Percentiles rank a stretch among this genome's conserved stretches.
These are phyloP conservation scores for Fusarium tanahbumbuense DNA, from an alignment of 2,329 filamentous ascomycete genomes.

Conservation along the genomic window DNA sequence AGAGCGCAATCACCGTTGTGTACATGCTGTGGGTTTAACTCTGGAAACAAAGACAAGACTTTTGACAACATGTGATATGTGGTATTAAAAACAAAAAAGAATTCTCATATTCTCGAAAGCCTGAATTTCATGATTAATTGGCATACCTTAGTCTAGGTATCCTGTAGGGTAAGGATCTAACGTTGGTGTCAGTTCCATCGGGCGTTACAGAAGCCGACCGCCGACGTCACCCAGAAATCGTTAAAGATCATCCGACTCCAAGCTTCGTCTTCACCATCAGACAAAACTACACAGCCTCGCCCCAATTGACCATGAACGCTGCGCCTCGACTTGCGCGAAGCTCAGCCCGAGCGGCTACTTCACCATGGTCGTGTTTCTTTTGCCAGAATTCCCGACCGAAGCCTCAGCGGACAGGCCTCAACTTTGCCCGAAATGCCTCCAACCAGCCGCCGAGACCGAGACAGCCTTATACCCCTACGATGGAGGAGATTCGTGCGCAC, in stretches of 20 bases:
- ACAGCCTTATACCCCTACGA: constrained; percentile 53
- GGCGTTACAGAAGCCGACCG: constrained; percentile 37
- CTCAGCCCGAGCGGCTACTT: constrained; percentile 41
- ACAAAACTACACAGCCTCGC: constrained; percentile 5
- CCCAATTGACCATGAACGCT: constrained; percentile 55
- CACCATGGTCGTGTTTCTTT: constrained; percentile 54
- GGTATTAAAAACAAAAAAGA: background rate
- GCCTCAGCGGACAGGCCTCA: constrained; percentile 38
- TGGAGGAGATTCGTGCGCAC: constrained; percentile 72
- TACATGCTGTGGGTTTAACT: background rate
- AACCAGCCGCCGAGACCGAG: constrained; percentile 44
- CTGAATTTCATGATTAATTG: constrained; percentile 5
- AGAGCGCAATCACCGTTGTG: background rate
- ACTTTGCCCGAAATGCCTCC: constrained; percentile 50
- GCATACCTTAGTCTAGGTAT: background rate
- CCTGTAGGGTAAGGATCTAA: constrained; percentile 1
- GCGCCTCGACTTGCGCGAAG: constrained; percentile 53
- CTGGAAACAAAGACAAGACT: background rate
- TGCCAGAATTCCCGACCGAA: constrained; percentile 52
- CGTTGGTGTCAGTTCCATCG: constrained; percentile 3
- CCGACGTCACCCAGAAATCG: constrained; percentile 45
- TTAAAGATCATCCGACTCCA: constrained; percentile 43
- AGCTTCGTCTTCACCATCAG: constrained; percentile 27
- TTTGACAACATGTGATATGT: background rate
- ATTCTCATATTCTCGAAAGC: background rate